Evolutionary conservation across 2,329 filamentous ascomycete genomes (phyloP), one percentile per base, ranked within the genome.

Genomic region (Orbilia blumenaviensis): DNA sequence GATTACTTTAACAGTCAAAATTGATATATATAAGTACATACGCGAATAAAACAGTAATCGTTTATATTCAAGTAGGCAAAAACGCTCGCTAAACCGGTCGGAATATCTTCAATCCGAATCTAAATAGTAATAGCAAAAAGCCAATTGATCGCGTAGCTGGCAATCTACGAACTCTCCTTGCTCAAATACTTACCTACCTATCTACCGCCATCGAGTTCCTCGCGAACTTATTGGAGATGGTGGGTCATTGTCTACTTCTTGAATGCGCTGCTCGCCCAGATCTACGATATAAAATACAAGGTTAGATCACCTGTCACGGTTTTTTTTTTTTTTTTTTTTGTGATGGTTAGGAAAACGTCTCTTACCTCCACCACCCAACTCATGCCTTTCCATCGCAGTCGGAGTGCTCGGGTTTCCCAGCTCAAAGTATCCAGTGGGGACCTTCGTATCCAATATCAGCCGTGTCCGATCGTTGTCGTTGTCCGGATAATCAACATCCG

Each of bases 361-460:
- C 50, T 42, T 21, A 48, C 64, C 41, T 56, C 72, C 63, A 10
- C 71, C 64, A 7, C 72, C 58, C 3, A 76, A 18, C 27, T 76
- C 72, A 25, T 69, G 54, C 21, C 63, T 52, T 46, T 69, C 72
- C 41, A 50, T 52, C 6, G 54, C 42, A 0, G 71, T 75, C 18
- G 64, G 72, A 23, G 72, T 58, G 32, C 63, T 66, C 3, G 64
- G 72, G 8, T 63, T 61, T 29, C 64, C 72, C 6, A 76, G 9
- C 32, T 76, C 72, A 25, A 76, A 76, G 38, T 76, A 76, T 1
- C 58, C 72, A 9, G 16, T 63, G 6, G 72, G 72, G 12, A 76
- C 42, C 7, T 69, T 23, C n/a, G 34, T 44, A 10, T 42, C 25
- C 3, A 34, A 29, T 66, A 76, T 76, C n/a, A 76, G 23, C 50